These are phyloP conservation scores for Nemania sp. DNA, from an alignment of 2,329 filamentous ascomycete species.

Conservation along the genomic window DNA sequence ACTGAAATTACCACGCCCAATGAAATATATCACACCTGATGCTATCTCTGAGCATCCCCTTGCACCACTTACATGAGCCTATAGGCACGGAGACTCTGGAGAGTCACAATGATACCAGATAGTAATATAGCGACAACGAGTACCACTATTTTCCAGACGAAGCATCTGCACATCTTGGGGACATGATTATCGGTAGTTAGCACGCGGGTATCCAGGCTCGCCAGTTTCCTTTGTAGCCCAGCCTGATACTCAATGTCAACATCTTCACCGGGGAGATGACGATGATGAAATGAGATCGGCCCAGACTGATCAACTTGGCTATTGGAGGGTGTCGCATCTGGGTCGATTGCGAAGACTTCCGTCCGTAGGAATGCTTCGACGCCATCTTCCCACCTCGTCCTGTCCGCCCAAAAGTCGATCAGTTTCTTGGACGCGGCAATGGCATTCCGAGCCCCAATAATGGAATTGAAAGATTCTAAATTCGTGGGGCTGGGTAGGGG, in stretches of 20 bases:
- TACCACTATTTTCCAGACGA: no score
- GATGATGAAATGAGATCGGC: constrained; percentile 1
- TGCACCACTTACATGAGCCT: no score
- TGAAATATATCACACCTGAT: no score
- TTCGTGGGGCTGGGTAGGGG: constrained; percentile 1
- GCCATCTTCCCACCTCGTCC: constrained; percentile 10
- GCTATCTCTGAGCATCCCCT: no score
- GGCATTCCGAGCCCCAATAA: constrained; percentile 25
- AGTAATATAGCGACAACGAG: no score
- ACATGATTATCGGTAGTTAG: no score
- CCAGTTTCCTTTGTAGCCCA: constrained; percentile 12
- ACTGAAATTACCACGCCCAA: no score
- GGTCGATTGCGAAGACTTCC: constrained; percentile 22
- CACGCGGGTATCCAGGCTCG: constrained; percentile 16
- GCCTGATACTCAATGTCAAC: neutral
- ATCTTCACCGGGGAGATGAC: no score
- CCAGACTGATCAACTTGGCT: constrained; percentile 16
- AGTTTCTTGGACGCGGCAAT: constrained; percentile 15
- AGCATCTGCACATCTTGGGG: no score
- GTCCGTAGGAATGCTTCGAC: constrained; percentile 3
- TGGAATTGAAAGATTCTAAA: constrained; percentile 23
- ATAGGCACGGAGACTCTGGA: no score
- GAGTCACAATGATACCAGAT: no score
- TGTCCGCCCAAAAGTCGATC: constrained; percentile 24
- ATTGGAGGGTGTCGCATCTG: constrained; percentile 11